These are phyloP conservation scores for Cicer judaicum DNA, from an alignment of 306 rosid genomes.

Conservation along the genomic window DNA sequence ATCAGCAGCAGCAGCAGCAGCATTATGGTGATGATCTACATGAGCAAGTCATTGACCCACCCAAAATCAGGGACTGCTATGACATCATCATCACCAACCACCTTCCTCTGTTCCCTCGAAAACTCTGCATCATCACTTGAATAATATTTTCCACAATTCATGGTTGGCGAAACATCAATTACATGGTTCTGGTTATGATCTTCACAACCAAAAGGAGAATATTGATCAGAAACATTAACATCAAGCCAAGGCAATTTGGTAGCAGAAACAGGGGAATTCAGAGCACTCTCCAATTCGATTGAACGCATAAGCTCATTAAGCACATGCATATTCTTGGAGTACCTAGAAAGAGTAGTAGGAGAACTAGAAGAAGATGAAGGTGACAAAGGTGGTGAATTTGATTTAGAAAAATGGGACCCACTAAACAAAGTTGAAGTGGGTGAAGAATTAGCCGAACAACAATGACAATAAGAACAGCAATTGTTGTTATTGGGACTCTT, in stretches of 20 bases:
- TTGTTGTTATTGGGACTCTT: not conserved
- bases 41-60: conserved; percentile 89
- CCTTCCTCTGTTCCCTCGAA: conserved; percentile 4
- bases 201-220: not conserved
- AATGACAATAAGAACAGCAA: conserved; percentile 59
- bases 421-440: conserved; percentile 82
- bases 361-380: conserved; percentile 58
- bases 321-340: conserved; percentile 40
- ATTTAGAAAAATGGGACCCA: conserved; percentile 65
- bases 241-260: conserved; percentile 56
- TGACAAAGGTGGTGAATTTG: conserved; percentile 62
- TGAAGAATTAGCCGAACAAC: conserved; percentile 45
- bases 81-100: conserved; percentile 41
- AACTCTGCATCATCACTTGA: not conserved
- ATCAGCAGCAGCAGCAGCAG: not conserved
- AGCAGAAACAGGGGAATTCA: conserved; percentile 39
- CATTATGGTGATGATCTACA: conserved; percentile 51
- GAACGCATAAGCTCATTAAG: conserved; percentile 66
- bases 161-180: conserved; percentile 46
- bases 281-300: conserved; percentile 41
- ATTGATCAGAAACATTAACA: not conserved
- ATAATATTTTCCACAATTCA: conserved; percentile 39
- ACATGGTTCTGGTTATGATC: not conserved
- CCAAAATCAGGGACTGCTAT: conserved; percentile 70
- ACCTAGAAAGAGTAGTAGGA: conserved; percentile 32